A percentile compares a stretch with the other conserved stretches of the same genome.
These are phyloP conservation scores for Epichloe coenophiala DNA, from an alignment of 2,329 filamentous ascomycete species.

Conservation along the genomic window DNA sequence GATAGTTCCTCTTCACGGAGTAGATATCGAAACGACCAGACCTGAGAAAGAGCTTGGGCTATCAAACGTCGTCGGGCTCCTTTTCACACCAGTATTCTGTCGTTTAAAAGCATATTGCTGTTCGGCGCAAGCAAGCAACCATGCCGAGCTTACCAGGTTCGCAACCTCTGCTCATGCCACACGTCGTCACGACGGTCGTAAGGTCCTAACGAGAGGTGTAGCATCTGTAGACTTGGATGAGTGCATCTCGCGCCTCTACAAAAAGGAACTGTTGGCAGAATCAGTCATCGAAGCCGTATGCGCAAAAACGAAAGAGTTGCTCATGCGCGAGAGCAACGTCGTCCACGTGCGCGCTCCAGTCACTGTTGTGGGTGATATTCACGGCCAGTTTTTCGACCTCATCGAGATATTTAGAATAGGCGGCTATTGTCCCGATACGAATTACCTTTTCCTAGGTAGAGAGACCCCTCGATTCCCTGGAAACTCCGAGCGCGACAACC, in stretches of 20 bases:
- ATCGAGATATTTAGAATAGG: slow-evolving; percentile 99
- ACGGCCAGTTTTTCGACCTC: slow-evolving; percentile 97
- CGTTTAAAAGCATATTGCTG: not conserved
- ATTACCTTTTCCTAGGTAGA: slow-evolving; percentile 89
- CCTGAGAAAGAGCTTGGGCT: not conserved
- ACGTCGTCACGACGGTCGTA: too few relatives aligned
- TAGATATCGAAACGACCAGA: slow-evolving; percentile 16
- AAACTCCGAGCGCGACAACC: not conserved
- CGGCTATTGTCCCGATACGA: slow-evolving; percentile 92
- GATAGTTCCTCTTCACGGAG: slow-evolving; percentile 22
- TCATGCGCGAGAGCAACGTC: slow-evolving; percentile 99
- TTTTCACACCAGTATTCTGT: too few relatives aligned
- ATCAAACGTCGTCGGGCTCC: not conserved
- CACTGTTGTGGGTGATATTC: slow-evolving; percentile 95
- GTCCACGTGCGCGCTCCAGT: slow-evolving; percentile 93
- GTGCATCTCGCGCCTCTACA: slow-evolving; percentile 93
- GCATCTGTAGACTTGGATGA: slow-evolving; percentile 96
- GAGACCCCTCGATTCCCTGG: not conserved
- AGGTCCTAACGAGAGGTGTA: slow-evolving; percentile 21
- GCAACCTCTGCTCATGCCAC: slow-evolving; percentile 10
- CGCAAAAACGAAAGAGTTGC: slow-evolving; percentile 94
- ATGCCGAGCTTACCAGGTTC: slow-evolving; percentile 46
- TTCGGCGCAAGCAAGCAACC: slow-evolving; percentile 12
- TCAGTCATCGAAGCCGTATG: slow-evolving; percentile 98
- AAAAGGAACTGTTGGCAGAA: slow-evolving; percentile 91